Conservation (phyloP, 1,284 basidiomycete genomes). For the Cryptococcus neoformans region DNA sequence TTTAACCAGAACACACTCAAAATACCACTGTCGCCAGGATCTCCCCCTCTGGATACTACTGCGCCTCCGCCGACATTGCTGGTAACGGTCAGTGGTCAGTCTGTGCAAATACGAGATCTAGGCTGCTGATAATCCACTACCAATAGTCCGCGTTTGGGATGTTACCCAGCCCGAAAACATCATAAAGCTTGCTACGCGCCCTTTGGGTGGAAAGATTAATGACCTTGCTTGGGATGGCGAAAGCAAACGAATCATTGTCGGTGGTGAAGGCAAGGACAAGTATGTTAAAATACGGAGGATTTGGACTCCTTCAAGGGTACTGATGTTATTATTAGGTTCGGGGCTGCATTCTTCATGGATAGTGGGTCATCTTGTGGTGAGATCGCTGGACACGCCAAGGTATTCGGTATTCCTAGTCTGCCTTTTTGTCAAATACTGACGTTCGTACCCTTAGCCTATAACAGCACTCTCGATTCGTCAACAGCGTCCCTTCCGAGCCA, state of each 20-base stretch:
- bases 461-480: constrained; percentile 89
- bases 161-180: constrained; percentile 80
- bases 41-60: constrained; percentile 93
- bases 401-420: constrained; percentile 30
- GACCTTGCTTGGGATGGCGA: constrained; percentile 97
- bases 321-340: constrained; percentile 58
- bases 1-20: constrained; percentile 66
- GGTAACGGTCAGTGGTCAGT: constrained; percentile 62
- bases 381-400: constrained; percentile 89
- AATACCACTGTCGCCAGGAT: constrained; percentile 85
- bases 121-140: background rate
- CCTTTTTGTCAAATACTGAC: background rate
- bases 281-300: constrained; percentile 46
- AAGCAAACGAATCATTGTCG: constrained; percentile 90
- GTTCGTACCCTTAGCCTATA: constrained; percentile 57
- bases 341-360: constrained; percentile 82
- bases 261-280: constrained; percentile 93
- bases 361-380: constrained; percentile 89
- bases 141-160: constrained; percentile 85
- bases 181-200: constrained; percentile 80
- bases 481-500: constrained; percentile 87
- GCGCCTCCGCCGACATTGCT: constrained; percentile 77
- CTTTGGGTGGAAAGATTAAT: constrained; percentile 78
- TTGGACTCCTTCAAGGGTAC: too few species aligned
- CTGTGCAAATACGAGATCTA: background rate